These are phyloP conservation scores for Allium fistulosum DNA, from an alignment of 106 monocot genomes.

Conservation along the genomic window DNA sequence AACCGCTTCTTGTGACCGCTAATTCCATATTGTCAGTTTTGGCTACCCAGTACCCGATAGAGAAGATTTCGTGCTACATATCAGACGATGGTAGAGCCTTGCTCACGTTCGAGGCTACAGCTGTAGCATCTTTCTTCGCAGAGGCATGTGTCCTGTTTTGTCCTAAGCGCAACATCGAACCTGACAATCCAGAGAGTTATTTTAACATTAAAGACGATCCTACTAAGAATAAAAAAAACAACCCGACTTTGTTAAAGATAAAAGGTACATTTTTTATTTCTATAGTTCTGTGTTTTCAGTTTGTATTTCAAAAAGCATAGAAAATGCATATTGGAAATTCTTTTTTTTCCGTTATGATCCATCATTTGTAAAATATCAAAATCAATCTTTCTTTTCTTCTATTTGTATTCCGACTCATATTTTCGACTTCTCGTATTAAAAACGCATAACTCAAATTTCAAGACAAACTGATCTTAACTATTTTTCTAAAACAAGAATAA, in stretches of 20 bases:
- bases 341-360: neutral
- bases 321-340: neutral
- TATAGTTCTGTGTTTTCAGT: too few species aligned
- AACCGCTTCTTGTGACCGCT: slow-evolving; percentile 77
- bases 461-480: neutral
- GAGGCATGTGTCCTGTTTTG: slow-evolving; percentile 92
- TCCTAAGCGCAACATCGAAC: slow-evolving; percentile 86
- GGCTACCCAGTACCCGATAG: slow-evolving; percentile 86
- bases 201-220: slow-evolving; percentile 66
- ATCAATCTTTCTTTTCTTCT: too few species aligned
- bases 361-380: neutral
- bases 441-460: neutral
- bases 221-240: slow-evolving; percentile 92
- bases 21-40: slow-evolving; percentile 88
- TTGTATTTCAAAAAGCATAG: neutral
- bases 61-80: slow-evolving; percentile 79
- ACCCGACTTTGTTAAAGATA: slow-evolving; percentile 86
- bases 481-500: neutral
- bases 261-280: slow-evolving; percentile 12
- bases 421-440: neutral
- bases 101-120: slow-evolving; percentile 89
- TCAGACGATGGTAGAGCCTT: slow-evolving; percentile 87
- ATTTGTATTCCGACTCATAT: too few species aligned
- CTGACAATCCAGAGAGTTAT: slow-evolving; percentile 78
- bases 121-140: slow-evolving; percentile 64